Evolutionary conservation across 176 grass and related monocot species (phyloP), one percentile per base, ranked within the genome.

Genomic region (Triticum turgidum): DNA sequence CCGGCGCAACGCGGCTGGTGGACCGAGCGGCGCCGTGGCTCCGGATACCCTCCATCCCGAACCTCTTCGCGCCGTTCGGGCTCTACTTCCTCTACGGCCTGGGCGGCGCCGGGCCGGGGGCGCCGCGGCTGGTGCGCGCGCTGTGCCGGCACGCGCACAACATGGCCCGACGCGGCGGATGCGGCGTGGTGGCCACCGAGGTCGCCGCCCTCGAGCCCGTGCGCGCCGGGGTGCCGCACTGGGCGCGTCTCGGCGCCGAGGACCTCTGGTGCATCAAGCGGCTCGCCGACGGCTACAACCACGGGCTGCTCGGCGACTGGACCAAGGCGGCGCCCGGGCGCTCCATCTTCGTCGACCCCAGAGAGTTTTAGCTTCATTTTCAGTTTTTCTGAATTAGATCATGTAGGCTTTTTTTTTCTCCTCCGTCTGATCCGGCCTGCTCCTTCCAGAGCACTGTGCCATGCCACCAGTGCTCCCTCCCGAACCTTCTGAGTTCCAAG

Each of bases 221-320:
- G 20, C 87, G 89, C n/a, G 32, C 44, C 67, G 91, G 91, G 18
- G 89, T 97, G 25, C 92, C 94, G 49, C 92, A 91, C 76, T 97
- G 94, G 94, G 63, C 24, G 51, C 82, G 94, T 3, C 88, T 97
- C 29, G 88, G 89, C 5, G 85, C 89, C 13, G 90, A 93, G 29
- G 97, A 99, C 86, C 80, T 99, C 17, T 99, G 97, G 97, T 99
- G 94, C 80, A 80, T 99, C 37, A 99, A 99, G 88, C 77, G 91
- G 2, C 85, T 99, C 49, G 79, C 85, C 7, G 88, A 94, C 11
- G 86, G 82, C 4, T 91, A 96, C 59, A 59, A n/a, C 62, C 71
- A 86, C 41, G 86, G 84, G 44, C 54, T 77, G 68, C 77, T 88
- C 58, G 87, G 87, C 7, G 97, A 99, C 86, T 96, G 94, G 97